Evolutionary conservation across 768 basidiomycete genomes (phyloP).

Genomic region (Fomitopsis serialis): DNA sequence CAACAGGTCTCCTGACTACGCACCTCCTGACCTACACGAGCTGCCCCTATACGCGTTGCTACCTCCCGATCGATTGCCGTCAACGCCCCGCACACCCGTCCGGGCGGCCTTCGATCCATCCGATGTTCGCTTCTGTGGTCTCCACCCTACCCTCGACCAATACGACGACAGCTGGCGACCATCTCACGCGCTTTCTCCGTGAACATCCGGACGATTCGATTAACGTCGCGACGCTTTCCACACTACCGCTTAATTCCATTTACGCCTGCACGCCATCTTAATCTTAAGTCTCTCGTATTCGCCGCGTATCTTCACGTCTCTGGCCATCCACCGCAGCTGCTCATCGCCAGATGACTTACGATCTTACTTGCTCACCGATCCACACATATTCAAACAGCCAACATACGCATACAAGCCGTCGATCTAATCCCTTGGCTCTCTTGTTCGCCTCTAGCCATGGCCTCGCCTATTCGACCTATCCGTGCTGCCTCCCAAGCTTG

Average conservation of each 20-base stretch:
- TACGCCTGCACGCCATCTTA: neutral
- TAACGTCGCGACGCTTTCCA: neutral
- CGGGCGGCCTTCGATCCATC: slow-evolving; percentile 7
- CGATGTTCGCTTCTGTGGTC: slow-evolving; percentile 14
- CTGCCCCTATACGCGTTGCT: neutral
- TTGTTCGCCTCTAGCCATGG: neutral
- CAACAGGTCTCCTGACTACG: neutral
- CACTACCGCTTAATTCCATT: neutral
- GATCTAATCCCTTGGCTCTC: slow-evolving; percentile 4
- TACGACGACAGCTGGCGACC: slow-evolving; percentile 8
- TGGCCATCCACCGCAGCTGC: neutral
- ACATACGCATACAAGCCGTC: neutral
- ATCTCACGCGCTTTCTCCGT: neutral
- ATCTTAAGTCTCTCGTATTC: neutral
- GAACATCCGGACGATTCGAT: too few species aligned
- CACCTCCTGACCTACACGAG: slow-evolving; percentile 3
- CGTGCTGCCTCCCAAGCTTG: neutral
- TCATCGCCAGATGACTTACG: neutral
- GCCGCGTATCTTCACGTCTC: neutral
- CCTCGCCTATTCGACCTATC: neutral
- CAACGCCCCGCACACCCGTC: slow-evolving; percentile 11
- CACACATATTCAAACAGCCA: neutral
- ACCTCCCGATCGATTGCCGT: slow-evolving; percentile 1
- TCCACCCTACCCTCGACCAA: slow-evolving; percentile 15
- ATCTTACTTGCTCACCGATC: neutral